Conservation (phyloP, 768 basidiomycete genomes). For the Royoungia palumana region DNA sequence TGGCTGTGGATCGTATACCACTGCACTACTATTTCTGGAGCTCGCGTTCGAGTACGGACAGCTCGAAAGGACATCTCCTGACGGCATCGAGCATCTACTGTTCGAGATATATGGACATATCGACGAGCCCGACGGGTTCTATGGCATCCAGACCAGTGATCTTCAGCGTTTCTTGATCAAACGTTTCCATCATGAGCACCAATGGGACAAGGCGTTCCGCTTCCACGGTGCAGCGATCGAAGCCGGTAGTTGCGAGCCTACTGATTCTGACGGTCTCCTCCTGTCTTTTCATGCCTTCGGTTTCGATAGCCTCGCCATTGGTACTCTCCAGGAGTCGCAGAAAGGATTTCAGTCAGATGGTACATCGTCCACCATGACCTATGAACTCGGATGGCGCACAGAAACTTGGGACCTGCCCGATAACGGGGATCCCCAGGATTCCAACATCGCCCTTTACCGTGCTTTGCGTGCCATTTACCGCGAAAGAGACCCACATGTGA, state of each 20-base stretch:
- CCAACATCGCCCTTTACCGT: constrained; percentile 66
- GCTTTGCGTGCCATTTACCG: constrained; percentile 81
- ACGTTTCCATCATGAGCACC: constrained; percentile 87
- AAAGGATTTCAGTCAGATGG: constrained; percentile 29
- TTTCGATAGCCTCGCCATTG: constrained; percentile 83
- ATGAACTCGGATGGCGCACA: constrained; percentile 90
- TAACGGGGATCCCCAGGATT: constrained; percentile 37
- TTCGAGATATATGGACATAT: constrained; percentile 94
- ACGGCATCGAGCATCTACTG: constrained; percentile 61
- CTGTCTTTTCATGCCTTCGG: constrained; percentile 86
- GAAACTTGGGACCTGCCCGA: constrained; percentile 94
- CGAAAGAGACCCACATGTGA: constrained; percentile 54
- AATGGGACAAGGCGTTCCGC: constrained; percentile 88
- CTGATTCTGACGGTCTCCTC: constrained; percentile 62
- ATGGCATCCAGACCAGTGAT: constrained; percentile 81
- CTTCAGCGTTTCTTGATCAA: constrained; percentile 77
- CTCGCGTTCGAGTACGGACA: constrained; percentile 55
- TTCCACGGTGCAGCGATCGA: constrained; percentile 87
- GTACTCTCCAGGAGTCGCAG: constrained; percentile 48
- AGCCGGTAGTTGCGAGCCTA: constrained; percentile 42
- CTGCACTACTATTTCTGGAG: constrained; percentile 87
- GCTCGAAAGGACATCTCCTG: constrained; percentile 25
- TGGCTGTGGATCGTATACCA: constrained; percentile 79
- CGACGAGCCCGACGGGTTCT: constrained; percentile 98
- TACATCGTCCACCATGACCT: constrained; percentile 51